phyloP scores from a whole-genome alignment of 805 yeast genomes.

The Myxozyma udenii region DNA sequence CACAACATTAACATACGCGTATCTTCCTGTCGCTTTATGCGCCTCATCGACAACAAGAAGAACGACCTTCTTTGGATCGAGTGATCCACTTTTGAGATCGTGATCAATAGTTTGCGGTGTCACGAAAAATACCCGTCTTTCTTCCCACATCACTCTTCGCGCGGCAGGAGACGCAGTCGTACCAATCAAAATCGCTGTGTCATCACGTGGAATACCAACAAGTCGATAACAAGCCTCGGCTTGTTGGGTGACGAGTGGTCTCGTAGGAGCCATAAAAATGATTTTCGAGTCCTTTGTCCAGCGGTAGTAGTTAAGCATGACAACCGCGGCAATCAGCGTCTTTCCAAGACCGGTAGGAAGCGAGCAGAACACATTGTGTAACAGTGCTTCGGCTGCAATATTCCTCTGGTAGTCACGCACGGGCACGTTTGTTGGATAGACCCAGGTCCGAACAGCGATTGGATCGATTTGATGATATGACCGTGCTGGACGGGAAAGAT shows the following conservation, averaged over 20 bases:
- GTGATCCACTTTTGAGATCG: slow-evolving; percentile 69
- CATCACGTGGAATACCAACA: slow-evolving; percentile 73
- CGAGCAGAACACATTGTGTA: slow-evolving; percentile 76
- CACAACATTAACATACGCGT: slow-evolving; percentile 84
- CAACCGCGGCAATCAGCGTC: slow-evolving; percentile 91
- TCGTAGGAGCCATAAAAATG: slow-evolving; percentile 94
- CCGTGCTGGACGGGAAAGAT: slow-evolving; percentile 7
- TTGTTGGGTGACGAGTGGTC: slow-evolving; percentile 95
- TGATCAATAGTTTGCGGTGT: slow-evolving; percentile 96
- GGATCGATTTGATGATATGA: slow-evolving; percentile 46
- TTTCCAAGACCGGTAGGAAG: slow-evolving; percentile 97
- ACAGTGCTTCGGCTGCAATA: slow-evolving; percentile 69
- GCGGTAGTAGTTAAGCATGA: slow-evolving; percentile 81
- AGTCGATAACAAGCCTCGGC: slow-evolving; percentile 86
- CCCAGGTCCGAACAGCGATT: slow-evolving; percentile 46
- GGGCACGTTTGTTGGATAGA: slow-evolving; percentile 83
- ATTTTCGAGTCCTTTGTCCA: slow-evolving; percentile 83
- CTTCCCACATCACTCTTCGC: slow-evolving; percentile 73
- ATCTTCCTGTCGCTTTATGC: slow-evolving; percentile 86
- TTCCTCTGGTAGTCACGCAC: slow-evolving; percentile 84
- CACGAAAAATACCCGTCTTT: slow-evolving; percentile 78
- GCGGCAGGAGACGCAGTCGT: slow-evolving; percentile 47
- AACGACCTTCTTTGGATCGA: slow-evolving; percentile 71
- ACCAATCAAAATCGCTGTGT: slow-evolving; percentile 76
- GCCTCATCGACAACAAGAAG: slow-evolving; percentile 92